Conservation (phyloP, 257 asterid species). For the Ligustrum vulgare region DNA sequence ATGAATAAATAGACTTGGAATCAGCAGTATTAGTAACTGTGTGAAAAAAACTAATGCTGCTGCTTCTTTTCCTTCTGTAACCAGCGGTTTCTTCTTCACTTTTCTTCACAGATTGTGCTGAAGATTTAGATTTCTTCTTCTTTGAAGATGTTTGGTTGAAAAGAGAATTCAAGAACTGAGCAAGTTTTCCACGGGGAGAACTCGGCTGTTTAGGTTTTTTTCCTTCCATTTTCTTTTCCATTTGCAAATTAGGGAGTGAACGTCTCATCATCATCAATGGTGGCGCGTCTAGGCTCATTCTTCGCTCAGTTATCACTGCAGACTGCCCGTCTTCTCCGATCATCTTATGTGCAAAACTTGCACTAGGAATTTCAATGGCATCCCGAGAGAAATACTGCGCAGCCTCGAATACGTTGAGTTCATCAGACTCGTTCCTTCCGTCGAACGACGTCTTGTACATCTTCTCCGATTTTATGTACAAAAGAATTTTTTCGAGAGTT, state of each 20-base stretch:
- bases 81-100: slow-evolving; percentile 43
- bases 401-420: slow-evolving; percentile 85
- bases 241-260: slow-evolving; percentile 26
- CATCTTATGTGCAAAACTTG: not conserved
- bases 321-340: not conserved
- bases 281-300: slow-evolving; percentile 69
- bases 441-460: slow-evolving; percentile 41
- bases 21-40: slow-evolving; percentile 23
- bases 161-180: slow-evolving; percentile 73
- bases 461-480: slow-evolving; percentile 23
- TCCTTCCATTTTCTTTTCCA: slow-evolving; percentile 36
- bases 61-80: slow-evolving; percentile 65
- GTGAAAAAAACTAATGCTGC: slow-evolving; percentile 70
- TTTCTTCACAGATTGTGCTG: slow-evolving; percentile 26
- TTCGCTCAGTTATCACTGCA: slow-evolving; percentile 25
- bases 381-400: slow-evolving; percentile 59
- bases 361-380: slow-evolving; percentile 35
- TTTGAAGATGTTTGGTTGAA: slow-evolving; percentile 58
- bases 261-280: slow-evolving; percentile 11
- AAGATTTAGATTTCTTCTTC: slow-evolving; percentile 53
- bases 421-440: slow-evolving; percentile 61
- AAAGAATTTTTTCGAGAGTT: not conserved
- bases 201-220: slow-evolving; percentile 70
- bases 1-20: slow-evolving; percentile 31
- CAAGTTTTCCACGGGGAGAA: slow-evolving; percentile 82